Percentiles rank a stretch among this genome's conserved stretches.
Evolutionary conservation across 148 eudicot genomes (phyloP).

Genomic region (Rhododendron molle): DNA sequence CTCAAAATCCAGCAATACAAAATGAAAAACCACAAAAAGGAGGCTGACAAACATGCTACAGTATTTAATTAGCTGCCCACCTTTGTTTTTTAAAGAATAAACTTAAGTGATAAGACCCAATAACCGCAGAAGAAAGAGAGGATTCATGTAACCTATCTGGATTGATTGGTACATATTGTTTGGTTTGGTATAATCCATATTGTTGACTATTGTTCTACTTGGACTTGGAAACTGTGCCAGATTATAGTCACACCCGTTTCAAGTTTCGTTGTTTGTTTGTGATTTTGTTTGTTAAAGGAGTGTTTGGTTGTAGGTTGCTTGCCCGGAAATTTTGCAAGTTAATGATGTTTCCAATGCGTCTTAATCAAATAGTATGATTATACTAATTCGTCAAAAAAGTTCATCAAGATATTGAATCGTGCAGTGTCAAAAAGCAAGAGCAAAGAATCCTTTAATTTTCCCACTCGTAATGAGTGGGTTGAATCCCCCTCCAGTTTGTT

Average conservation of each 20-base stretch:
- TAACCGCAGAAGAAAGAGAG: no score
- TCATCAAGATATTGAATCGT: neutral
- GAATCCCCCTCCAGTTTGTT: neutral
- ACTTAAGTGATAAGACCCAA: no score
- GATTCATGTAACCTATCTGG: no score
- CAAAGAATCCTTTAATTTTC: neutral
- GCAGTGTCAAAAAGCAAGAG: neutral
- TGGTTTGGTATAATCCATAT: neutral
- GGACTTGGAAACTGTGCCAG: neutral
- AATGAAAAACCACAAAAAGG: no score
- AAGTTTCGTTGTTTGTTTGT: neutral
- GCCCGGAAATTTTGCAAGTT: neutral
- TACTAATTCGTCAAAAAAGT: neutral
- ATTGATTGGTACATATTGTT: neutral
- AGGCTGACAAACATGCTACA: no score
- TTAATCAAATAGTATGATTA: neutral
- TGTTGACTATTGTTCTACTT: neutral
- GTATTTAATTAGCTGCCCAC: no score
- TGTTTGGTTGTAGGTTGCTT: neutral
- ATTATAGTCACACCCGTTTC: neutral
- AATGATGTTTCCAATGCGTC: slow-evolving; percentile 4
- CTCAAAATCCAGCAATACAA: no score
- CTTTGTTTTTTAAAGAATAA: no score
- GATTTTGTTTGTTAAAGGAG: neutral
- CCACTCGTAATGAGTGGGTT: neutral